Conservation (phyloP, 805 yeast species). For the Pichia manshurica region DNA sequence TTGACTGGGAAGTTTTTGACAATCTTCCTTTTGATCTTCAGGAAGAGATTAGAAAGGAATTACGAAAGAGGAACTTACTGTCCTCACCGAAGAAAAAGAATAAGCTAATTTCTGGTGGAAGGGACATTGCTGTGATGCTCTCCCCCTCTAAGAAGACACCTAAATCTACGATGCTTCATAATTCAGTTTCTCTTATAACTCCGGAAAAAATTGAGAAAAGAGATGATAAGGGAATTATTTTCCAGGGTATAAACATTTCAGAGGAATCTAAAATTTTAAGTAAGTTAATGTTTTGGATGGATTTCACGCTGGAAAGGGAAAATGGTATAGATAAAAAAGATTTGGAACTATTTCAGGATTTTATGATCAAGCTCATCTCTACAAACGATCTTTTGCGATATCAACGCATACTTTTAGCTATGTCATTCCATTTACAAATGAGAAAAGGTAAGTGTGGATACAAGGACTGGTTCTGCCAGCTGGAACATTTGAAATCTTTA, state of each 20-base stretch:
- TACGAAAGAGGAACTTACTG: slow-evolving; percentile 35
- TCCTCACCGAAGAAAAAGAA: slow-evolving; percentile 20
- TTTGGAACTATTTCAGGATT: slow-evolving; percentile 24
- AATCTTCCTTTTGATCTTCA: slow-evolving; percentile 63
- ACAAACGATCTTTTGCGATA: slow-evolving; percentile 19
- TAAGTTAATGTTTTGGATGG: slow-evolving; percentile 23
- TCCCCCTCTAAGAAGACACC: slow-evolving; percentile 13
- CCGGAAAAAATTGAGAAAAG: slow-evolving; percentile 7
- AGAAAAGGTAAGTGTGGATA: slow-evolving; percentile 11
- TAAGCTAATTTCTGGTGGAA: slow-evolving; percentile 6
- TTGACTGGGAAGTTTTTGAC: slow-evolving; percentile 61
- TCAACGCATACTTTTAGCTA: slow-evolving; percentile 16
- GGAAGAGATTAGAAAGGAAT: slow-evolving; percentile 51
- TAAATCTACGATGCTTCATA: neutral
- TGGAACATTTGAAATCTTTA: slow-evolving; percentile 15
- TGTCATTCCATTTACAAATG: slow-evolving; percentile 13
- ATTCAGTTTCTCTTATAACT: neutral
- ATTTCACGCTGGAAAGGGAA: slow-evolving; percentile 16
- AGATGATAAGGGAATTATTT: slow-evolving; percentile 11
- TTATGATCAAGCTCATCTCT: slow-evolving; percentile 24
- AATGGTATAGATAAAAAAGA: slow-evolving; percentile 25
- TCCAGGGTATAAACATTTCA: slow-evolving; percentile 23
- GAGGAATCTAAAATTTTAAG: slow-evolving; percentile 14
- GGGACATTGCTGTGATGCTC: slow-evolving; percentile 17
- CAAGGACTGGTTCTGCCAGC: slow-evolving; percentile 19